Evolutionary conservation across 495 filamentous ascomycete genomes (phyloP).

Genomic region (Talaromyces liani): DNA sequence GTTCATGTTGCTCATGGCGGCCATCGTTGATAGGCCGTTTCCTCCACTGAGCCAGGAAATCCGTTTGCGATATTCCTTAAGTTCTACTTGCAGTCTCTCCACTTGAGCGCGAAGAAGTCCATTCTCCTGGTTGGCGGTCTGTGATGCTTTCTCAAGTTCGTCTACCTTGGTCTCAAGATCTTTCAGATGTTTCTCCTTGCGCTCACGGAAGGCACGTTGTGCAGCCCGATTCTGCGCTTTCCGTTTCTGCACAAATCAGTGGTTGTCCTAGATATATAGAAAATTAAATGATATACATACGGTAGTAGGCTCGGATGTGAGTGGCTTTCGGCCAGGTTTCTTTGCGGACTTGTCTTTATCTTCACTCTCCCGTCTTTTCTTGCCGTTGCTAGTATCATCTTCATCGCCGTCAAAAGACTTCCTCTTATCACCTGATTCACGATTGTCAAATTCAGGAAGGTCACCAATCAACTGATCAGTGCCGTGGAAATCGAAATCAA

Average conservation of each 20-base stretch:
- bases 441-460: slow-evolving; percentile 51
- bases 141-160: slow-evolving; percentile 82
- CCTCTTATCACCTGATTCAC: slow-evolving; percentile 52
- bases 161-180: slow-evolving; percentile 93
- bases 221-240: slow-evolving; percentile 98
- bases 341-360: slow-evolving; percentile 73
- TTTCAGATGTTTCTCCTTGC: slow-evolving; percentile 95
- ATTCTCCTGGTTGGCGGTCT: slow-evolving; percentile 80
- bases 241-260: slow-evolving; percentile 66
- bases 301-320: slow-evolving; percentile 92
- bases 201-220: slow-evolving; percentile 92
- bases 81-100: slow-evolving; percentile 75
- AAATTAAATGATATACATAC: slow-evolving; percentile 45
- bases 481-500: slow-evolving; percentile 59
- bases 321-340: slow-evolving; percentile 92
- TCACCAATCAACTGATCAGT: slow-evolving; percentile 66
- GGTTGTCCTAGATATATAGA: slow-evolving; percentile 22
- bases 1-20: slow-evolving; percentile 29
- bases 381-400: slow-evolving; percentile 60
- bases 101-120: slow-evolving; percentile 75
- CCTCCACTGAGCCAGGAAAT: slow-evolving; percentile 53
- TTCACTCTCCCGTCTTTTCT: slow-evolving; percentile 74
- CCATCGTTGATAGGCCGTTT: slow-evolving; percentile 37
- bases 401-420: slow-evolving; percentile 76
- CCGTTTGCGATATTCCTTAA: slow-evolving; percentile 85